Conservation (phyloP, 257 asterid species). For the Rhazya stricta region DNA sequence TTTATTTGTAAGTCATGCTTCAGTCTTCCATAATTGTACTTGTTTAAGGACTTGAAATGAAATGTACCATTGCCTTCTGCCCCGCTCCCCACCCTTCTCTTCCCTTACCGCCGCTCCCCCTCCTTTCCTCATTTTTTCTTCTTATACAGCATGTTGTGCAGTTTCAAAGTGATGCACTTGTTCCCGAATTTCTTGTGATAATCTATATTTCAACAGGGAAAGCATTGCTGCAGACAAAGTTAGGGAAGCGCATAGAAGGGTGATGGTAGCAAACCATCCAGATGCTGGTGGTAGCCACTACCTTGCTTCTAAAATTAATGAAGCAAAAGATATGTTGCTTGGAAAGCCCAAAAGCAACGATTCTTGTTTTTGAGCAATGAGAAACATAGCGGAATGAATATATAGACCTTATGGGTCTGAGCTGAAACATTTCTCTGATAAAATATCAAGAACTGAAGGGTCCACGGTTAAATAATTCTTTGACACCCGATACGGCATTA, state of each 20-base stretch:
- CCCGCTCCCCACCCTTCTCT: too few relatives aligned
- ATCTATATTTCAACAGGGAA: constrained; percentile 41
- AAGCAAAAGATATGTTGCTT: constrained; percentile 72
- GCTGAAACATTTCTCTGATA: neutral
- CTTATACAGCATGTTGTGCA: neutral
- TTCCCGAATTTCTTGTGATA: neutral
- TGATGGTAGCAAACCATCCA: constrained; percentile 95
- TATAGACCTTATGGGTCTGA: neutral
- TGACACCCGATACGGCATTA: neutral
- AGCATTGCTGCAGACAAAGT: constrained; percentile 60
- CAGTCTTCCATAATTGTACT: too few relatives aligned
- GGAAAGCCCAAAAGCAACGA: constrained; percentile 61
- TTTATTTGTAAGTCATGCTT: neutral
- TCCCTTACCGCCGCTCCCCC: neutral
- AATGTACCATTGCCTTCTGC: neutral
- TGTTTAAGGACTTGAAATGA: neutral
- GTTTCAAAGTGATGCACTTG: neutral
- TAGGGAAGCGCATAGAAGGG: constrained; percentile 88
- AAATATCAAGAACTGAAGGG: neutral
- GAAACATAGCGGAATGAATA: neutral
- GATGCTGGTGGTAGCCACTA: constrained; percentile 97
- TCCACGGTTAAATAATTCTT: neutral
- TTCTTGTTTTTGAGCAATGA: constrained; percentile 52
- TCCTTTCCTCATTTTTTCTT: too few relatives aligned
- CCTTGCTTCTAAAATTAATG: constrained; percentile 83